phyloP scores from a whole-genome alignment of 129 eudicot genomes.

The Centella asiatica region DNA sequence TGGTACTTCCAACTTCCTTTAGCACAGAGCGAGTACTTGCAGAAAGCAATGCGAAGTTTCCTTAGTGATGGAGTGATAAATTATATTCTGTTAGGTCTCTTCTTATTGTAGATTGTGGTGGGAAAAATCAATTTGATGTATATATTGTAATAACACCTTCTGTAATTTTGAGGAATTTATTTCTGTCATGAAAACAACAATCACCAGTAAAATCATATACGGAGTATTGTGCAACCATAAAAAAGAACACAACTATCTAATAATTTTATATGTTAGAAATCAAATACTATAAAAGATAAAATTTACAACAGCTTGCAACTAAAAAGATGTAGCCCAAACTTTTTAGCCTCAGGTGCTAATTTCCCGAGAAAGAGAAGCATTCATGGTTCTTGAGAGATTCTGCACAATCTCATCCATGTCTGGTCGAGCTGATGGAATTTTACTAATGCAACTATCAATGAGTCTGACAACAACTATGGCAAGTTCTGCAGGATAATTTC shows the following conservation, averaged over 20 bases:
- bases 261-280: no score
- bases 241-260: no score
- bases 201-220: no score
- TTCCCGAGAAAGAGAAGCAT: conserved; percentile 33
- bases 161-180: not conserved
- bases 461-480: conserved; percentile 33
- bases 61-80: not conserved
- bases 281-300: no score
- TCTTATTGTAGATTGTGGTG: not conserved
- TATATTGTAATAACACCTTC: not conserved
- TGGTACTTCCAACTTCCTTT: not conserved
- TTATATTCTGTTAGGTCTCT: not conserved
- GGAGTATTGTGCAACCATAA: no score
- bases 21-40: not conserved
- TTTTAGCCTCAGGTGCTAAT: conserved; percentile 13
- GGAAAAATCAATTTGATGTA: not conserved
- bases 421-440: conserved; percentile 64
- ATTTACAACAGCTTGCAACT: conserved; percentile 1
- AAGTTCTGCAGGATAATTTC: conserved; percentile 50
- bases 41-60: not conserved
- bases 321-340: not conserved
- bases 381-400: conserved; percentile 47
- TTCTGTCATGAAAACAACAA: not conserved
- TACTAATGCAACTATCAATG: conserved; percentile 46
- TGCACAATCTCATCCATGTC: conserved; percentile 61